These are phyloP conservation scores for Phaffia rhodozyma DNA, from an alignment of 1,284 basidiomycete genomes.

Conservation along the genomic window DNA sequence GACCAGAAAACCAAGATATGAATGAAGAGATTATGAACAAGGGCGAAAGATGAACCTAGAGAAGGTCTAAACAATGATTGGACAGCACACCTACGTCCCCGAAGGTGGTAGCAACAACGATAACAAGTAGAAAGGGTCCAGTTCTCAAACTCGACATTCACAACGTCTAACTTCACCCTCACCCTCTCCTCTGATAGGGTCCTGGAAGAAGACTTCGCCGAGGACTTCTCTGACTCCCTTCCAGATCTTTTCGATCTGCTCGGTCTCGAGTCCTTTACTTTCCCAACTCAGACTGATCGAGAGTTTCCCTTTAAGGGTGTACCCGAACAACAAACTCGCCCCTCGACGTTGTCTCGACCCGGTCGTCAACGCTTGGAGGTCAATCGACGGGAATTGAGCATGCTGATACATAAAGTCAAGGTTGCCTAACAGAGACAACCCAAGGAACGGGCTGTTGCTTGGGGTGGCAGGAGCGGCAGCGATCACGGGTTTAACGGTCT, in stretches of 20 bases:
- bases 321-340: conserved; percentile 60
- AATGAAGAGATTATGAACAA: no score
- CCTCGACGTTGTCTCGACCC: conserved; percentile 60
- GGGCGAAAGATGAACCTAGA: no score
- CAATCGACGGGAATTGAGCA: conserved; percentile 41
- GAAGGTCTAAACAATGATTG: no score
- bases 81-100: no score
- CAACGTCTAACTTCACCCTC: no score
- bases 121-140: no score
- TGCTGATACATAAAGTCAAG: conserved; percentile 65
- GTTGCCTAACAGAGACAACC: conserved; percentile 63
- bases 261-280: conserved; percentile 52
- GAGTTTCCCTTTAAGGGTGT: conserved; percentile 57
- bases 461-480: neutral
- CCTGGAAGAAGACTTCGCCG: conserved; percentile 1
- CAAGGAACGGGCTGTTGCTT: conserved; percentile 45
- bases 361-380: conserved; percentile 55
- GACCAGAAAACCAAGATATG: no score
- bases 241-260: conserved; percentile 25
- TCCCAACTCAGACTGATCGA: conserved; percentile 67
- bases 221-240: neutral
- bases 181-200: no score
- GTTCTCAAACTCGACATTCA: no score
- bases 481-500: neutral
- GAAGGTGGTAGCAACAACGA: no score